Percentiles rank a stretch among this genome's conserved stretches.
phyloP scores from a whole-genome alignment of 352 stramenopile species.

The Phytopythium cucurbitacearum region DNA sequence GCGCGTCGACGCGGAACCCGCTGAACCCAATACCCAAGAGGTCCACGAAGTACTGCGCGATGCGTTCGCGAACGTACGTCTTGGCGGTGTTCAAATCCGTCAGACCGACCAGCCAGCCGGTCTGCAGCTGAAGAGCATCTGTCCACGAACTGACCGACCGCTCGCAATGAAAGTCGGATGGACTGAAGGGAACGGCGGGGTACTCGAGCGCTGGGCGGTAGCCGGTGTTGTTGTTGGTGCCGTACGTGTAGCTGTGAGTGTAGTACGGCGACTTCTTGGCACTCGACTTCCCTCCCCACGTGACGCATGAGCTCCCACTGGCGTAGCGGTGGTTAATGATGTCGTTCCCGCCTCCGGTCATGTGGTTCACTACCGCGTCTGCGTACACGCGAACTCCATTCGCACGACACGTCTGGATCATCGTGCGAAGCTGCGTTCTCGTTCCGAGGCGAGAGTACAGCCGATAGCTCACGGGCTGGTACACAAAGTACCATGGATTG shows the following conservation, averaged over 20 bases:
- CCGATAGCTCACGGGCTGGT: slow-evolving; percentile 62
- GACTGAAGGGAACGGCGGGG: slow-evolving; percentile 48
- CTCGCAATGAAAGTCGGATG: slow-evolving; percentile 67
- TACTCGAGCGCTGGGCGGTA: slow-evolving; percentile 45
- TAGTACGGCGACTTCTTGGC: slow-evolving; percentile 35
- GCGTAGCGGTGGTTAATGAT: slow-evolving; percentile 27
- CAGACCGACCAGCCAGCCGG: slow-evolving; percentile 39
- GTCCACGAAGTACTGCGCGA: slow-evolving; percentile 72
- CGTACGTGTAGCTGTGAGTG: slow-evolving; percentile 41
- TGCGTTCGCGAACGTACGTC: slow-evolving; percentile 50
- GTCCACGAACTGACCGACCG: slow-evolving; percentile 30
- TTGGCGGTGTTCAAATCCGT: slow-evolving; percentile 59
- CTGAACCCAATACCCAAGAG: slow-evolving; percentile 64
- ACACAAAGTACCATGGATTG: slow-evolving; percentile 71
- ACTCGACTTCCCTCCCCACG: slow-evolving; percentile 35
- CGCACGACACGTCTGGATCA: slow-evolving; percentile 67
- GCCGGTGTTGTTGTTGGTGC: slow-evolving; percentile 37
- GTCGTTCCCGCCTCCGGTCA: slow-evolving; percentile 44
- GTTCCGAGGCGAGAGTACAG: slow-evolving; percentile 52
- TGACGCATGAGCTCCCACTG: slow-evolving; percentile 16
- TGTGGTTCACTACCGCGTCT: slow-evolving; percentile 62
- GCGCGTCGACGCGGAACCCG: slow-evolving; percentile 58
- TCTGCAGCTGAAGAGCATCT: slow-evolving; percentile 29
- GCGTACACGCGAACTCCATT: slow-evolving; percentile 59
- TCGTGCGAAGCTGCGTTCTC: slow-evolving; percentile 38